Percentiles rank a stretch among this genome's conserved stretches.
Evolutionary conservation across 2,329 filamentous ascomycete species (phyloP).

Genomic region (Chlorencoelia australis): DNA sequence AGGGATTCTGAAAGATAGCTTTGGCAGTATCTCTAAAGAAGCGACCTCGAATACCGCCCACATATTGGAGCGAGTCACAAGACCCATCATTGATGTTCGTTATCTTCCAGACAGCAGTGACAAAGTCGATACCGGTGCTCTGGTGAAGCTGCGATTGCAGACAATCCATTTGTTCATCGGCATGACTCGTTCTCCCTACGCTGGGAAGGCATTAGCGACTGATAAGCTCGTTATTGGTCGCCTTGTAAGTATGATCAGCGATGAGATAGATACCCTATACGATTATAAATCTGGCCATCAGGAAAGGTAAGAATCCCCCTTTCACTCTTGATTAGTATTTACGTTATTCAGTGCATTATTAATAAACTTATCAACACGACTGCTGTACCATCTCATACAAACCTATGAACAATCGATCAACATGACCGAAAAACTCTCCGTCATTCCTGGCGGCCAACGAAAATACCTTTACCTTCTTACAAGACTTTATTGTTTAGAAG

Average conservation of each 20-base stretch:
- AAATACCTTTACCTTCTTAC: conserved; percentile 76
- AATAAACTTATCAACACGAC: conserved; percentile 49
- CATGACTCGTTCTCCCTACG: conserved; percentile 53
- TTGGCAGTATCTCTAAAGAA: conserved; percentile 52
- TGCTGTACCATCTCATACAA: conserved; percentile 50
- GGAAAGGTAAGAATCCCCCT: conserved; percentile 29
- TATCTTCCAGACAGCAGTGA: conserved; percentile 19
- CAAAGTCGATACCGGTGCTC: conserved; percentile 15
- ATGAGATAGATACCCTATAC: conserved; percentile 56
- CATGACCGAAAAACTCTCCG: conserved; percentile 60
- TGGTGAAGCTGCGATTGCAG: conserved; percentile 23
- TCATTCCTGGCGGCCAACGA: conserved; percentile 63
- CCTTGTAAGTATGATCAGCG: conserved; percentile 65
- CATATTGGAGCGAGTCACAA: conserved; percentile 31
- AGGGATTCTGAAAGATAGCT: conserved; percentile 50
- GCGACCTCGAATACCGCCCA: conserved; percentile 29
- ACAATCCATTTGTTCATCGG: conserved; percentile 44
- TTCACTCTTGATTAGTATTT: conserved; percentile 3
- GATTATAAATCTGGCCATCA: conserved; percentile 30
- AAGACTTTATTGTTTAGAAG: conserved; percentile 72
- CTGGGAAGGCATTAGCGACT: conserved; percentile 52
- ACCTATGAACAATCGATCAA: conserved; percentile 54
- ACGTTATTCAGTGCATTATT: conserved; percentile 30
- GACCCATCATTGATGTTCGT: conserved; percentile 36
- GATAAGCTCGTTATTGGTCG: conserved; percentile 64